These are phyloP conservation scores for Phytophthora lateralis DNA, from an alignment of 352 stramenopile species.

Conservation along the genomic window DNA sequence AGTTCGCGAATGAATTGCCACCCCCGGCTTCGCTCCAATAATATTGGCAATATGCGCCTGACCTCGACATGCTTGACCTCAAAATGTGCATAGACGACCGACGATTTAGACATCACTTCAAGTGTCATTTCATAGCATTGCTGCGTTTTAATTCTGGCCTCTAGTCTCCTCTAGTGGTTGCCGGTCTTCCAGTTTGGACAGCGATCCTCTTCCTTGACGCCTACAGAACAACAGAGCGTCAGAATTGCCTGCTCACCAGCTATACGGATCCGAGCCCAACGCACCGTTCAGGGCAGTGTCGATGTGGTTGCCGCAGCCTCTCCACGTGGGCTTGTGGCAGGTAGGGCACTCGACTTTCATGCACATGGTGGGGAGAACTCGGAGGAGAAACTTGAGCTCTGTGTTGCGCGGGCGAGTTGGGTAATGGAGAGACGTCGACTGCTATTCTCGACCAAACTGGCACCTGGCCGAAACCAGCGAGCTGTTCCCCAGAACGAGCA, in stretches of 20 bases:
- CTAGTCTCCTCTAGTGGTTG: conserved; percentile 32
- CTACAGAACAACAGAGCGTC: conserved; percentile 10
- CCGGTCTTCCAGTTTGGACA: conserved; percentile 50
- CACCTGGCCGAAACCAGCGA: no score
- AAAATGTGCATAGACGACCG: neutral
- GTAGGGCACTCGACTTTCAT: conserved; percentile 57
- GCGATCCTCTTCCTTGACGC: conserved; percentile 42
- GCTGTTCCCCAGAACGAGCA: no score
- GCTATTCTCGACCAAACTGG: neutral
- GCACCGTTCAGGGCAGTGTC: conserved; percentile 48
- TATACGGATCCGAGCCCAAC: neutral
- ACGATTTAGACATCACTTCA: neutral
- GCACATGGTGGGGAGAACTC: conserved; percentile 38
- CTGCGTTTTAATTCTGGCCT: neutral
- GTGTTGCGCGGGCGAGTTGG: neutral
- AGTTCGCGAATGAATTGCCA: conserved; percentile 24
- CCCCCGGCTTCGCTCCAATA: conserved; percentile 6
- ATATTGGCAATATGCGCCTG: conserved; percentile 12
- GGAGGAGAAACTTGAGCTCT: neutral
- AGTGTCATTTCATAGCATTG: neutral
- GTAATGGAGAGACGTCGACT: neutral
- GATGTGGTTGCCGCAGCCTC: conserved; percentile 59
- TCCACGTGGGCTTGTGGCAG: conserved; percentile 65
- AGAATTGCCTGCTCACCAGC: neutral
- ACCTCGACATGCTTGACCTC: conserved; percentile 9